Evolutionary conservation across 2,329 filamentous ascomycete species (phyloP), one percentile per base, ranked within the genome.

Genomic region (Dactylella cylindrospora): DNA sequence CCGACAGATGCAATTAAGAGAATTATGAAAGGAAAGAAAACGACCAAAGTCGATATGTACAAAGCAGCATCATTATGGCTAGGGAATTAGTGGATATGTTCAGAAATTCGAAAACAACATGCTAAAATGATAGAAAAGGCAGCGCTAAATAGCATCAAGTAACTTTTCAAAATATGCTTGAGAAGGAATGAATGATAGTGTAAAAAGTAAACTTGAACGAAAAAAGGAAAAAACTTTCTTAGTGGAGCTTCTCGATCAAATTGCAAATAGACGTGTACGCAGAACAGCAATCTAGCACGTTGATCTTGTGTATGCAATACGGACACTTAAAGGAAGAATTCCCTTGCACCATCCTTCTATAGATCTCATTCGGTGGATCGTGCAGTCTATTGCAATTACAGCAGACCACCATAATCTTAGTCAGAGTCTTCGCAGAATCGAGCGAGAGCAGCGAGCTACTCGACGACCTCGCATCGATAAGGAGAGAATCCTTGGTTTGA

Each of bases 231-330:
- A n/a, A n/a, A 7, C n/a, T 20, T 3, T 26, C 39, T 53, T 49
- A 47, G 50, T 62, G 53, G 47, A 62, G 22, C 45, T 49, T 47
- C 33, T 62, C 57, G 36, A 62, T 54, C 5, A 62, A 39, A 40
- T 62, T 62, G 57, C 57, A 62, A 15, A 62, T 62, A 32, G 57
- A 62, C 15, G 57, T 62, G 26, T 62, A 62, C 13, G 57, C 57
- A 23, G 57, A 62, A 36, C 57, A 62, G 26, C 57, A 62, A 12
- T 62, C 57, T 23, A 50, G 28, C 25, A 62, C 36, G 19, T 62
- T 53, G 32, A 62, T 62, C 4, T 28, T 22, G 19, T 62, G 57
- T 12, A 62, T 45, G 23, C 57, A 62, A 38, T 54, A 62, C 1
- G 57, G 57, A 25, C 57, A 62, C 29, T 49, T 35, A 26, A 62